Conservation (phyloP, 225 moss, liverwort and hornwort genomes). For the Straminergon stramineum region DNA sequence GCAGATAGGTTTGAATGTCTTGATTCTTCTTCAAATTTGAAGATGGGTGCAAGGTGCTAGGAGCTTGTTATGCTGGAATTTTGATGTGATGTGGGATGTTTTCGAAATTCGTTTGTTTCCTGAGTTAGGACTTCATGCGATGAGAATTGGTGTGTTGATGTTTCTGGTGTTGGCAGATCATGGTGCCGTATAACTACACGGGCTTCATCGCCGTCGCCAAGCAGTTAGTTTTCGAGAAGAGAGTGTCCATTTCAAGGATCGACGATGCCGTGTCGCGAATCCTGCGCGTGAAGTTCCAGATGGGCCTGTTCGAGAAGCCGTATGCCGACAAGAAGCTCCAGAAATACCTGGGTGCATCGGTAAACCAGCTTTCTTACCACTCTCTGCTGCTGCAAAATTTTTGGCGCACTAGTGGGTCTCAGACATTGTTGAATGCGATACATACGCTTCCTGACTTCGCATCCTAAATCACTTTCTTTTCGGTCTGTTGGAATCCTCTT, state of each 20-base stretch:
- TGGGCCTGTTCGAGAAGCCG: conserved; percentile 79
- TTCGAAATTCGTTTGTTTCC: neutral
- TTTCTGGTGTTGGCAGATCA: conserved; percentile 34
- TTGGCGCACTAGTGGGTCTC: neutral
- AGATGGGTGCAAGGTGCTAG: neutral
- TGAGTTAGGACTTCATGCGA: neutral
- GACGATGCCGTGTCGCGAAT: conserved; percentile 84
- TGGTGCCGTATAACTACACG: conserved; percentile 61
- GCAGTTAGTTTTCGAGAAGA: conserved; percentile 28
- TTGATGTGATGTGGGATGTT: neutral
- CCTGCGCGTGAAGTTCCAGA: conserved; percentile 70
- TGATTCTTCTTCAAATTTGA: neutral
- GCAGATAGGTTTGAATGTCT: neutral
- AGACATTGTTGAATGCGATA: neutral
- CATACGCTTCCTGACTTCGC: neutral
- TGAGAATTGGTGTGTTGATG: neutral
- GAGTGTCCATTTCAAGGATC: conserved; percentile 43
- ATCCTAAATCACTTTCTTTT: neutral
- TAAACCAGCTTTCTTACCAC: neutral
- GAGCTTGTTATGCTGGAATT: neutral
- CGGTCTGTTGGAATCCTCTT: neutral
- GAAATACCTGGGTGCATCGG: conserved; percentile 33
- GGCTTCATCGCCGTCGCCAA: conserved; percentile 26
- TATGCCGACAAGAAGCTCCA: conserved; percentile 23
- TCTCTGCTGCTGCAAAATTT: neutral